Percentiles rank a stretch among this genome's conserved stretches.
Conservation (phyloP, 805 yeast genomes). For the Starmerella tilneyi region DNA sequence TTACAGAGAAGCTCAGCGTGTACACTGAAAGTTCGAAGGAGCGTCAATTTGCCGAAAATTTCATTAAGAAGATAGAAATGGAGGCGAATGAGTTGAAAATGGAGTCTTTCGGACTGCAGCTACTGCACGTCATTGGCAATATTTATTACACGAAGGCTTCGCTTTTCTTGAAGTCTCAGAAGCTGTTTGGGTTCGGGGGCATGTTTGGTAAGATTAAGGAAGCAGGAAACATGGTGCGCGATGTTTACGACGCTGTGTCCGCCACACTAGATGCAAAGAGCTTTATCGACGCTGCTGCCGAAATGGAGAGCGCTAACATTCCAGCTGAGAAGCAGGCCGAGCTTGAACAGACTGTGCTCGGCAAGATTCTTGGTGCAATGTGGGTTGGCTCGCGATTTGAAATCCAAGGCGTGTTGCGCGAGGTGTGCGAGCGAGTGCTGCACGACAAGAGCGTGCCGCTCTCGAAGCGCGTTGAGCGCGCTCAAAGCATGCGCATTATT, state of each 20-base stretch:
- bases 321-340: conserved; percentile 59
- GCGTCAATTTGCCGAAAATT: conserved; percentile 51
- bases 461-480: conserved; percentile 58
- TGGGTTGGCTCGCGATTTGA: conserved; percentile 93
- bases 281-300: conserved; percentile 62
- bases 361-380: conserved; percentile 84
- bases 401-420: conserved; percentile 65
- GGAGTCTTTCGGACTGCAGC: conserved; percentile 90
- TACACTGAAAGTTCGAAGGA: conserved; percentile 56
- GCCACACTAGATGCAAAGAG: conserved; percentile 82
- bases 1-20: conserved; percentile 53
- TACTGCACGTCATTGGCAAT: conserved; percentile 67
- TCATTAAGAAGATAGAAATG: conserved; percentile 52
- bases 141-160: conserved; percentile 67
- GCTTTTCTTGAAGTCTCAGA: conserved; percentile 61
- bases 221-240: conserved; percentile 71
- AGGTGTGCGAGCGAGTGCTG: conserved; percentile 69
- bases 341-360: conserved; percentile 70
- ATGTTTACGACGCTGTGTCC: conserved; percentile 70
- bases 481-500: conserved; percentile 63
- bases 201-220: conserved; percentile 71
- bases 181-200: conserved; percentile 78
- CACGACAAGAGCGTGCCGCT: conserved; percentile 54
- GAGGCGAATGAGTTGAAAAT: conserved; percentile 87
- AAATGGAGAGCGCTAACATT: conserved; percentile 50